Conservation (phyloP, 306 rosid genomes). For the Trichosanthes truncata region DNA sequence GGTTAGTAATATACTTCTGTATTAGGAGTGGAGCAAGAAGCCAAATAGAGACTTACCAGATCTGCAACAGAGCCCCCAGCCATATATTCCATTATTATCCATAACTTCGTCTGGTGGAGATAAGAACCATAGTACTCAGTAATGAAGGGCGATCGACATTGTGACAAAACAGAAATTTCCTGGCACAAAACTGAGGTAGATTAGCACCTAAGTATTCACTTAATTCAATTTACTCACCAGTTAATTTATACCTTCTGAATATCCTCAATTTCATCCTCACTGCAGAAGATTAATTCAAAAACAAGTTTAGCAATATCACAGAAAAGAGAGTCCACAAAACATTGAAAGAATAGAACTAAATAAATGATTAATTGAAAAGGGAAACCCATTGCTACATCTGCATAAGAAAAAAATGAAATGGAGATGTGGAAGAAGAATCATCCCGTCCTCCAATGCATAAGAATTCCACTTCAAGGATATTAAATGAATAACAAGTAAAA, state of each 20-base stretch:
- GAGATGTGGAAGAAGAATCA: neutral
- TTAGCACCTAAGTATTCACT: slow-evolving; percentile 18
- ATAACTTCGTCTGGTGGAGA: slow-evolving; percentile 89
- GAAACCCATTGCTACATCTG: neutral
- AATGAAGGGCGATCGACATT: slow-evolving; percentile 91
- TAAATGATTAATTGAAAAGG: neutral
- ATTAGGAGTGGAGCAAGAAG: slow-evolving; percentile 25
- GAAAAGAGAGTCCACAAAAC: slow-evolving; percentile 8
- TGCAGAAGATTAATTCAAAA: slow-evolving; percentile 30
- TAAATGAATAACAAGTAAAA: neutral
- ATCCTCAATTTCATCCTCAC: slow-evolving; percentile 98
- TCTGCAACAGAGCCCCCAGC: slow-evolving; percentile 99
- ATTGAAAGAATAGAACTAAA: neutral
- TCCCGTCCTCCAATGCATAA: neutral
- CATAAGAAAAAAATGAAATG: neutral
- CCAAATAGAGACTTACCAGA: slow-evolving; percentile 59
- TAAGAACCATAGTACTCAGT: slow-evolving; percentile 95
- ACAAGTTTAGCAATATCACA: slow-evolving; percentile 17
- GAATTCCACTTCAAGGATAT: neutral
- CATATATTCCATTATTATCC: slow-evolving; percentile 99
- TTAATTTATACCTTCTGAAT: slow-evolving; percentile 72
- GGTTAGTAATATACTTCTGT: slow-evolving; percentile 16
- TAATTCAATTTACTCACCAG: slow-evolving; percentile 9
- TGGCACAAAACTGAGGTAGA: slow-evolving; percentile 47
- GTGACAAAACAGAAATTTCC: slow-evolving; percentile 97